Evolutionary conservation across 257 asterid species (phyloP).

Genomic region (Gardenia jasminoides): DNA sequence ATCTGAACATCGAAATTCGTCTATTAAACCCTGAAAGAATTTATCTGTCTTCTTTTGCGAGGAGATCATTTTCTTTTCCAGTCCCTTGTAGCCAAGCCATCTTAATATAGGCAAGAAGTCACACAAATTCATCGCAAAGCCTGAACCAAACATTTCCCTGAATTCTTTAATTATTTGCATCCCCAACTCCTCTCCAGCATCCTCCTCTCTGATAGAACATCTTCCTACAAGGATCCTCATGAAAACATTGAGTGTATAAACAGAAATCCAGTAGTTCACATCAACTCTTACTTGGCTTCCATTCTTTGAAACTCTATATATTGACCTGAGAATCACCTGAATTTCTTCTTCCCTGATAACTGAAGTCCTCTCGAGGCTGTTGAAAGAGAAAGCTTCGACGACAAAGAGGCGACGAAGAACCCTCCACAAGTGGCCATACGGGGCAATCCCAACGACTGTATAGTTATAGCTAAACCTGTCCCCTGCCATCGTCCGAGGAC

Average conservation of each 20-base stretch:
- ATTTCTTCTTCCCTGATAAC: conserved; percentile 33
- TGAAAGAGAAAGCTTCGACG: conserved; percentile 40
- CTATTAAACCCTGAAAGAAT: conserved; percentile 31
- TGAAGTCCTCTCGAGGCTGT: conserved; percentile 40
- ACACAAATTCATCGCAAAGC: conserved; percentile 27
- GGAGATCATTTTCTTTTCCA: conserved; percentile 33
- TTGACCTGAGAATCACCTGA: conserved; percentile 16
- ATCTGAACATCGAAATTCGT: conserved; percentile 19
- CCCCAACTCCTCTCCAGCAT: conserved; percentile 33
- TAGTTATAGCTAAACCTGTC: conserved; percentile 42
- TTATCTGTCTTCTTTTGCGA: conserved; percentile 39
- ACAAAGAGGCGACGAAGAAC: conserved; percentile 35
- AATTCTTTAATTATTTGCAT: conserved; percentile 25
- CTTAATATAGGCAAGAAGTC: conserved; percentile 62
- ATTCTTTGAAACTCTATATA: conserved; percentile 2
- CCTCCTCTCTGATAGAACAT: conserved; percentile 34
- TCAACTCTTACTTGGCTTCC: conserved; percentile 22
- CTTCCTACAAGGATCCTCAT: conserved; percentile 42
- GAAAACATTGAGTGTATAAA: conserved; percentile 31
- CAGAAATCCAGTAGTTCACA: conserved; percentile 29
- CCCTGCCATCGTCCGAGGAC: conserved; percentile 37
- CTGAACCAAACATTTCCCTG: conserved; percentile 25
- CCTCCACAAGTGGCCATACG: conserved; percentile 53
- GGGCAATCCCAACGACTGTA: conserved; percentile 15
- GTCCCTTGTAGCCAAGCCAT: conserved; percentile 50